Conservation (phyloP, 2,329 filamentous ascomycete genomes). For the Fragosphaeria purpurea region DNA sequence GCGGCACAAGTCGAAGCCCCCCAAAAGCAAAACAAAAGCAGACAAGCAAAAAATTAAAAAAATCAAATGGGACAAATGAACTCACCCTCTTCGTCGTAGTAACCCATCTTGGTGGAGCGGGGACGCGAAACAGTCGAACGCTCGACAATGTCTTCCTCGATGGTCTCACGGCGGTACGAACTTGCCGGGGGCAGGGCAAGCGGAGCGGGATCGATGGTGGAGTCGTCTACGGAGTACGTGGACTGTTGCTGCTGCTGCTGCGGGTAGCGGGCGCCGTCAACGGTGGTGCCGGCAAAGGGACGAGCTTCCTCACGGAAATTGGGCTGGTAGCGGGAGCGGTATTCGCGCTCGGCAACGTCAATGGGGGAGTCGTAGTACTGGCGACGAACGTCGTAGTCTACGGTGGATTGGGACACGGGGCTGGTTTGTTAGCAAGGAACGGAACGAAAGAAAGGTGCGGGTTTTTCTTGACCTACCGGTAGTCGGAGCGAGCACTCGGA, state of each 20-base stretch:
- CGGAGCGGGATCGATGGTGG: conserved; percentile 42
- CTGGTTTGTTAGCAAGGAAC: conserved; percentile 12
- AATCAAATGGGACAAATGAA: conserved; percentile 1
- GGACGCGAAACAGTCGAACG: conserved; percentile 22
- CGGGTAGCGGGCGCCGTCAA: conserved; percentile 22
- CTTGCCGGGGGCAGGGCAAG: conserved; percentile 21
- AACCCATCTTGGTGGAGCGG: conserved; percentile 52
- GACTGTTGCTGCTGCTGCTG: conserved; percentile 27
- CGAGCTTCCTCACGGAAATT: conserved; percentile 30
- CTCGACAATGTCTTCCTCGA: conserved; percentile 58
- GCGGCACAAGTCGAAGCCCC: too few relatives aligned
- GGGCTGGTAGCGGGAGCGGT: conserved; percentile 51
- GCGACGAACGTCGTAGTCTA: conserved; percentile 51
- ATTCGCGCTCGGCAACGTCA: conserved; percentile 57
- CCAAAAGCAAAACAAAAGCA: not conserved
- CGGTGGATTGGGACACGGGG: conserved; percentile 46
- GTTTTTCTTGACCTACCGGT: conserved; percentile 36
- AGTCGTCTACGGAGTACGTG: conserved; percentile 41
- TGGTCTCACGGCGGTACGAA: conserved; percentile 43
- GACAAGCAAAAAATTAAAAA: not conserved
- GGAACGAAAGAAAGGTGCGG: not conserved
- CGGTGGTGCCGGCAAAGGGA: conserved; percentile 24
- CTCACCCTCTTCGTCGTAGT: conserved; percentile 55
- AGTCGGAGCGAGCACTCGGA: conserved; percentile 53
- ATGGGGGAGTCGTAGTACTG: conserved; percentile 40